phyloP scores from a whole-genome alignment of 2,329 filamentous ascomycete species.

The Chrysoporthe cubensis region DNA sequence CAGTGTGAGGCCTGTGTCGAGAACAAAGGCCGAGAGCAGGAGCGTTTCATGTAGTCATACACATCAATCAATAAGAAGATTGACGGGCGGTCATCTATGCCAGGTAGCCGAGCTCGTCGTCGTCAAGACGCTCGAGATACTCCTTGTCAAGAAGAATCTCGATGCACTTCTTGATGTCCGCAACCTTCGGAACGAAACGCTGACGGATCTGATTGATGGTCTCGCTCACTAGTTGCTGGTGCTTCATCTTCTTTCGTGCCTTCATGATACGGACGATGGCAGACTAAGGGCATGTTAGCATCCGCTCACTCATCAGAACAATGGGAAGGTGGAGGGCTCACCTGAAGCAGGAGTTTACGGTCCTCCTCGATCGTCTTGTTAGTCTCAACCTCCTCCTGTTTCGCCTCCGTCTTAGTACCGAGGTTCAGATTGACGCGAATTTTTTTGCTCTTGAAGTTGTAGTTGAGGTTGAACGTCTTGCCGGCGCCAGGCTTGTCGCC shows the following conservation, averaged over 20 bases:
- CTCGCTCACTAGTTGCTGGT: slow-evolving; percentile 89
- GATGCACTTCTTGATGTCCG: slow-evolving; percentile 99
- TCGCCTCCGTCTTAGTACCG: slow-evolving; percentile 91
- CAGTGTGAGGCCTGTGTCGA: slow-evolving; percentile 9
- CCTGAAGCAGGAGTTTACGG: slow-evolving; percentile 93
- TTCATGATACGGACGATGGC: slow-evolving; percentile 99
- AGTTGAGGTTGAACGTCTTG: slow-evolving; percentile 83
- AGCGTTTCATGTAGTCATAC: slow-evolving; percentile 18
- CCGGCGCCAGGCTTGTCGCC: slow-evolving; percentile 77
- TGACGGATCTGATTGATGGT: slow-evolving; percentile 94
- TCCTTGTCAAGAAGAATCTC: slow-evolving; percentile 99
- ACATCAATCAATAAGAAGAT: slow-evolving; percentile 11
- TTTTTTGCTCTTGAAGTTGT: slow-evolving; percentile 98
- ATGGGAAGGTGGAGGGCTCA: slow-evolving; percentile 52
- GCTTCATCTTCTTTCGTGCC: slow-evolving; percentile 98
- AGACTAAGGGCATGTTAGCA: slow-evolving; percentile 61
- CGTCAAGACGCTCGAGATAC: slow-evolving; percentile 93
- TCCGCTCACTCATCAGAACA: slow-evolving; percentile 19
- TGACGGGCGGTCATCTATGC: slow-evolving; percentile 58
- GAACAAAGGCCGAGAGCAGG: slow-evolving; percentile 4
- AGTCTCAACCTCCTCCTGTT: slow-evolving; percentile 94
- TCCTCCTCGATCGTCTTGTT: slow-evolving; percentile 99
- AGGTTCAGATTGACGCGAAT: slow-evolving; percentile 96
- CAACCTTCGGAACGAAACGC: slow-evolving; percentile 89
- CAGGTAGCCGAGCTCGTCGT: slow-evolving; percentile 92